These are phyloP conservation scores for Blastobotrys arbuscula DNA, from an alignment of 1,139 yeast species.

Conservation along the genomic window DNA sequence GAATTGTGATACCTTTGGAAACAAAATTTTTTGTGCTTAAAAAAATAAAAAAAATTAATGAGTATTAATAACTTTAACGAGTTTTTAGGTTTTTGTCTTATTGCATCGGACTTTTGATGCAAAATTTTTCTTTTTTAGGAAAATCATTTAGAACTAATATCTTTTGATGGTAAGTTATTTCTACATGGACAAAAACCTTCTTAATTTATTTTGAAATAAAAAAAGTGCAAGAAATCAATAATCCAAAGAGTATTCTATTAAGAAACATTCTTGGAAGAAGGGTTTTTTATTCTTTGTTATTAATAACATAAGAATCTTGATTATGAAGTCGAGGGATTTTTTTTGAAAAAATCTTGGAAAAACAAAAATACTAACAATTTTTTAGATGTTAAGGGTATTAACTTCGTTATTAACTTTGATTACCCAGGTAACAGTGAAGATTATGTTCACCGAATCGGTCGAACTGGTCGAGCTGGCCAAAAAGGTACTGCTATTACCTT, in stretches of 20 bases:
- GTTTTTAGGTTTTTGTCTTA: not conserved
- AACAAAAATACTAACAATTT: conserved; percentile 8
- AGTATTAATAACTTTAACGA: not conserved
- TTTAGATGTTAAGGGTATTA: conserved; percentile 86
- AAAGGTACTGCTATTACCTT: conserved; percentile 80
- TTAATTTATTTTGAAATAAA: too few species aligned
- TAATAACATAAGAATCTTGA: not conserved
- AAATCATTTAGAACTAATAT: too few species aligned
- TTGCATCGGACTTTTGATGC: not conserved
- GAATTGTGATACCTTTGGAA: conserved; percentile 2
- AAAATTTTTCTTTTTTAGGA: not conserved
- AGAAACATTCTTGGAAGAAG: not conserved
- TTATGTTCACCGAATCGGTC: conserved; percentile 91
- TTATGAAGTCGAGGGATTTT: not conserved
- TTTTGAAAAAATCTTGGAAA: conserved; percentile 1
- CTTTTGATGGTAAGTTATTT: too few species aligned
- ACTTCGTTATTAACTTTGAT: conserved; percentile 82
- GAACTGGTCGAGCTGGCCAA: conserved; percentile 91
- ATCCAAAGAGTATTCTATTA: not conserved
- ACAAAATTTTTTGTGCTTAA: not conserved
- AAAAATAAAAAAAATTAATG: not conserved
- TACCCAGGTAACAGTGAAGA: conserved; percentile 84
- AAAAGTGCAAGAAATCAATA: not conserved
- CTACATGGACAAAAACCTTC: too few species aligned
- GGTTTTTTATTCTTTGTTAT: not conserved